Evolutionary conservation across 139 green algal species (phyloP), one percentile per base, ranked within the genome.

Genomic region (Axilococcus clingmanii): DNA sequence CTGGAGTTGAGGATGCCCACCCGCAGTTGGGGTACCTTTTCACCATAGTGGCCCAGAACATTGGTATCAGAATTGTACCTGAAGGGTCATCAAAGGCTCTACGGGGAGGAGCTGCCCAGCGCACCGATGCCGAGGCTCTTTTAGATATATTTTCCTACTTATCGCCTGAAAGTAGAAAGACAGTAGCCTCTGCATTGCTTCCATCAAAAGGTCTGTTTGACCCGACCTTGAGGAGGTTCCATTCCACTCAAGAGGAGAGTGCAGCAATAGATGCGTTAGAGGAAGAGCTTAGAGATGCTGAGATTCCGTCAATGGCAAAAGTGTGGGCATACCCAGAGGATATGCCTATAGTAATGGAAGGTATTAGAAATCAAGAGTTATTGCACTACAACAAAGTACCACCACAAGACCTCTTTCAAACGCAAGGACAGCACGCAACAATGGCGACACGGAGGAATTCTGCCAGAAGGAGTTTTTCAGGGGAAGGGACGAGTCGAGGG

Each of bases 261-360:
- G 62, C 40, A 16, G n/a, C n/a, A n/a, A 44, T 65, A 16, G 53
- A 65, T 32, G 24, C 12, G 28, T 59, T 71, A 24, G 47, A 46
- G 48, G 11, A 34, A 4, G 35, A 43, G 24, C 40, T 66, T 29
- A 48, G 48, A 29, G 59, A 75, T 14, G 20, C 54, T 20, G 68
- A 75, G 43, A 56, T 80, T 30, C 30, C 42, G 3, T 56, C 52
- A 43, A 79, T 80, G 68, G 64, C 68, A 22, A 68, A 72, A 58
- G 72, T 77, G 4, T 80, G 72, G 72, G 62, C 69, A 4, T 67
- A 80, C 35, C 72, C 72, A 3, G 72, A 80, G 15, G 72, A 80
- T 52, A 41, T 73, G 32, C 59, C 60, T 7, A 19, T 44, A 35
- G 65, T 76, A 23, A 64, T 73, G 15, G 30, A 54, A 22, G 61